Evolutionary conservation across 202 grass and related monocot genomes (phyloP).

Genomic region (Setaria viridis): DNA sequence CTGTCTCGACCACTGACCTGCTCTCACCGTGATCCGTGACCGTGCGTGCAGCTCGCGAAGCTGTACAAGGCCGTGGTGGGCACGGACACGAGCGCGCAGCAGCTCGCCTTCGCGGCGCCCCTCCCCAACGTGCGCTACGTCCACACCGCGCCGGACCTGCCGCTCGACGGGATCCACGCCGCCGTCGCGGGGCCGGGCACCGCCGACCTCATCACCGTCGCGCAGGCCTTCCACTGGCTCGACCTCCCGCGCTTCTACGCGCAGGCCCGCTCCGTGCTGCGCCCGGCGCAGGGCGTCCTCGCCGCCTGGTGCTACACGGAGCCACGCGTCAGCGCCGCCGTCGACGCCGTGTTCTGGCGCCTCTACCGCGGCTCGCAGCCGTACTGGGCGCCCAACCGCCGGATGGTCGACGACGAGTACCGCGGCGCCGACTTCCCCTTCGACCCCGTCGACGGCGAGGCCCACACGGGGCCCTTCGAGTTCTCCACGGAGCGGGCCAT

Average conservation of each 20-base stretch:
- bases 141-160: constrained; percentile 51
- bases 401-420: constrained; percentile 75
- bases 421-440: constrained; percentile 64
- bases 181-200: constrained; percentile 52
- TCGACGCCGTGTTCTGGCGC: constrained; percentile 67
- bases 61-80: constrained; percentile 69
- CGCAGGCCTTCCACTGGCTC: constrained; percentile 87
- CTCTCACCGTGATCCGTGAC: not conserved
- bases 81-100: constrained; percentile 87
- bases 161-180: constrained; percentile 47
- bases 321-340: constrained; percentile 54
- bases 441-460: constrained; percentile 67
- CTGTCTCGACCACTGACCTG: not conserved
- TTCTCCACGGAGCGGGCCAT: constrained; percentile 63
- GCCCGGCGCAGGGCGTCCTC: constrained; percentile 57
- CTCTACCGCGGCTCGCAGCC: constrained; percentile 58
- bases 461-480: constrained; percentile 69
- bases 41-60: constrained; percentile 53
- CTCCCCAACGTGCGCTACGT: constrained; percentile 69
- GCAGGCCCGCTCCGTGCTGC: constrained; percentile 58
- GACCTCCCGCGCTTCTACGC: constrained; percentile 76
- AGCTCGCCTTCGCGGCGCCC: constrained; percentile 56
- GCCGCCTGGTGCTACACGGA: constrained; percentile 92
- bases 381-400: constrained; percentile 70
- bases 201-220: constrained; percentile 77